Percentiles rank a stretch among this genome's conserved stretches.
phyloP scores from a whole-genome alignment of 2,329 filamentous ascomycete genomes.

The Aspergillus sojae region DNA sequence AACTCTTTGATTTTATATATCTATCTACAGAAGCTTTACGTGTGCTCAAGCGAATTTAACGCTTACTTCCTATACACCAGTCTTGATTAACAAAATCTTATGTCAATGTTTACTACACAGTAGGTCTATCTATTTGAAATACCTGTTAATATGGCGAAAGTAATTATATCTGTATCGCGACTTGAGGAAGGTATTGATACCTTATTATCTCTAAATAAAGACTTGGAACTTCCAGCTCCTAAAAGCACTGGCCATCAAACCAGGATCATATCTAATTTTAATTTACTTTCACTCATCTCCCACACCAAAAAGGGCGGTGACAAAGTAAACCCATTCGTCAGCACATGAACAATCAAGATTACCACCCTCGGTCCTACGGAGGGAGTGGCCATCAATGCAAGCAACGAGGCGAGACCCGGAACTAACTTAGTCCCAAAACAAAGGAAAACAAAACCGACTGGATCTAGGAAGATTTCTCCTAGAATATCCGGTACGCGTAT shows the following conservation, averaged over 20 bases:
- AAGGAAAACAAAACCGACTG: background rate
- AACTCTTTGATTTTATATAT: constrained; percentile 14
- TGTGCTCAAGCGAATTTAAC: constrained; percentile 29
- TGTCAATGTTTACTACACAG: constrained; percentile 5
- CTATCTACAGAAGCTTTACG: constrained; percentile 16
- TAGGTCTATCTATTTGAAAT: constrained; percentile 59
- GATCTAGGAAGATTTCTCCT: background rate
- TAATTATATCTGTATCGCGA: constrained; percentile 20
- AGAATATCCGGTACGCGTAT: background rate
- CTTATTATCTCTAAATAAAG: too few relatives aligned
- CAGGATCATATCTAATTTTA: too few relatives aligned
- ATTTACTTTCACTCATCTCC: too few relatives aligned
- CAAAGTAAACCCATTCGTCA: background rate
- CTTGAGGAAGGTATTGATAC: too few relatives aligned
- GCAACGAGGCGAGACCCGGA: background rate
- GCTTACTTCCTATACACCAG: too few relatives aligned
- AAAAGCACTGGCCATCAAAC: too few relatives aligned
- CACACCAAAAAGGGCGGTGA: background rate
- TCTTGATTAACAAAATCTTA: background rate
- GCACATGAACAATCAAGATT: background rate
- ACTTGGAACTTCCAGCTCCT: too few relatives aligned
- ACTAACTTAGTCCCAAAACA: background rate
- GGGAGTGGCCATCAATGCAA: background rate
- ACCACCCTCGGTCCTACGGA: background rate
- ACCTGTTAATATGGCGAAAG: constrained; percentile 55